Base-by-base conservation (phyloP, 228 moss, liverwort and hornwort genomes). In the Sphagnum magellanicum region DNA sequence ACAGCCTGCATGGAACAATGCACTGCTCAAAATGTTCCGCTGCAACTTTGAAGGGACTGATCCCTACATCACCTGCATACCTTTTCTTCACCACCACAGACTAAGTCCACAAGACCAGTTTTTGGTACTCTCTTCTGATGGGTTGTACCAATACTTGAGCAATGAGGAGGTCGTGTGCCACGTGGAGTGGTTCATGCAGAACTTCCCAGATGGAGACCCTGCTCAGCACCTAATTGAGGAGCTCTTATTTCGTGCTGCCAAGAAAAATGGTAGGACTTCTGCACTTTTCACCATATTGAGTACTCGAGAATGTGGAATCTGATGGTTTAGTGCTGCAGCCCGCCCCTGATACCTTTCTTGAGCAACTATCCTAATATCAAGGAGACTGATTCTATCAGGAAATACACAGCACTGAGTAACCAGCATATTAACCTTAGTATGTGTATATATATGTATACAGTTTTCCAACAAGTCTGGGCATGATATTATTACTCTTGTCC, bases 1-100 rank as follows among this genome's bases (percentile, higher is more conserved):
- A 53, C 98, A 98, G 98, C 90, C 98, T 16, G 90, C 91, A 75
- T 92, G 94, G 98, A 98, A 98, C 87, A 88, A 88, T 70, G 98
- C 90, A 73, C 90, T 98, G 57, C 92, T 98, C 52, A 90, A 98
- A 80, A 98, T 94, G 94, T 98, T 98, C 74, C 91, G 94, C 70
- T 87, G 94, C 79, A 87, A 98, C 68, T 98, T 93, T 63, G 84
- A 91, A 61, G 98, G 98, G 65, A 81, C 84, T 32, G 75, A 90
- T 74, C 98, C 98, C 49, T 98, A 98, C 68, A 83, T 98, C 60
- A 92, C 67, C 70, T 98, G 98, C 72, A 83, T 88, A 66, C 98
- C 98, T 67, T 91, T 88, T 73, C 74, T 98, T 32, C 88, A 89
- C 73, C 98, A 98, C 75, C 98, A 98, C 72, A 98, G 86, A 70